Conservation (phyloP, 306 rosid genomes). For the Myrica gale region DNA sequence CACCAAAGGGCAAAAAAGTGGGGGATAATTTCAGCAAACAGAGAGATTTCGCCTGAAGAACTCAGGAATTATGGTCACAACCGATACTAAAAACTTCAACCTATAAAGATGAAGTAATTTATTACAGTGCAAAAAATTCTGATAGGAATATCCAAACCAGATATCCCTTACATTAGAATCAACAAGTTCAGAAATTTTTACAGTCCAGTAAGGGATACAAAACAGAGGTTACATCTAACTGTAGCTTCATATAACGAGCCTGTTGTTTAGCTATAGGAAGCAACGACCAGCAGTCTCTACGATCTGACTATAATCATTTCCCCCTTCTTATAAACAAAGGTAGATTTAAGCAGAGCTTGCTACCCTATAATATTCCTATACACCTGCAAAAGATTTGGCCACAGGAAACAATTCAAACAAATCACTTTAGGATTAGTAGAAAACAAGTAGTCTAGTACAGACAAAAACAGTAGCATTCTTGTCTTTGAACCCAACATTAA, state of each 20-base stretch:
- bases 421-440: not conserved
- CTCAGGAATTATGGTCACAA: no score
- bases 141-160: not conserved
- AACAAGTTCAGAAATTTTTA: constrained; percentile 30
- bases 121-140: no score
- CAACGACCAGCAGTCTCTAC: constrained; percentile 39
- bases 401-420: constrained; percentile 1
- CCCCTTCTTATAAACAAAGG: constrained; percentile 27
- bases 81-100: not conserved
- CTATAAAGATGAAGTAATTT: not conserved
- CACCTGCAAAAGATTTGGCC: constrained; percentile 43
- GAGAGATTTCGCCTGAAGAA: not conserved
- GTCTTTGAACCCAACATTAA: not conserved
- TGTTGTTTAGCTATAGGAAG: constrained; percentile 44
- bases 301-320: constrained; percentile 21
- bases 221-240: constrained; percentile 28
- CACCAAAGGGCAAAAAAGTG: not conserved
- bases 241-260: constrained; percentile 32
- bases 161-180: constrained; percentile 30
- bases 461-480: not conserved
- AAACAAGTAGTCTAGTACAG: not conserved
- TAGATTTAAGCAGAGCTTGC: constrained; percentile 17
- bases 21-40: not conserved
- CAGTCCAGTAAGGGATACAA: constrained; percentile 25
- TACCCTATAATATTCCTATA: constrained; percentile 28